Evolutionary conservation across 1,139 yeast species (phyloP).

Genomic region (Wickerhamomyces sp.): DNA sequence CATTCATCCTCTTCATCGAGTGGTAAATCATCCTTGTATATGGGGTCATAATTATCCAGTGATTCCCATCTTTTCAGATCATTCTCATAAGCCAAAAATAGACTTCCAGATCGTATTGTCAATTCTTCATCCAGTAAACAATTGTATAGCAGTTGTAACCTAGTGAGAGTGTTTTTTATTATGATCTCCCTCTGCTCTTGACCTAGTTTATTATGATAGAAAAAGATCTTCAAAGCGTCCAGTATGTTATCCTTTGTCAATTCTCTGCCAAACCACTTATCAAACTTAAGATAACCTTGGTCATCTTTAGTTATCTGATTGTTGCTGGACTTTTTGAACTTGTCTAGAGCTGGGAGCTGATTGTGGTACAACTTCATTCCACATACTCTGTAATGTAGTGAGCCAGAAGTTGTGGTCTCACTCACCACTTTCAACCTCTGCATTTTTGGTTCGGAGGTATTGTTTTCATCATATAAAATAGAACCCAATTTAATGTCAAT

Average conservation of each 20-base stretch:
- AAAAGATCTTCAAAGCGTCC: constrained; percentile 49
- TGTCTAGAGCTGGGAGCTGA: constrained; percentile 9
- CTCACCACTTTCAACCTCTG: constrained; percentile 61
- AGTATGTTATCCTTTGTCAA: constrained; percentile 40
- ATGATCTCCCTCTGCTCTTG: constrained; percentile 29
- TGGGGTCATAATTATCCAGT: constrained; percentile 33
- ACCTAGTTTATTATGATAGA: constrained; percentile 34
- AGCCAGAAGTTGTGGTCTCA: constrained; percentile 71
- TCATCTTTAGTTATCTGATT: constrained; percentile 22
- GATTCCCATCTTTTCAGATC: constrained; percentile 47
- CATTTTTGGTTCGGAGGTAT: constrained; percentile 53
- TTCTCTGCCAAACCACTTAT: constrained; percentile 68
- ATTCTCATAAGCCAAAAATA: constrained; percentile 71
- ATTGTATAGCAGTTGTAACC: constrained; percentile 62
- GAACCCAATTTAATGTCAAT: constrained; percentile 83
- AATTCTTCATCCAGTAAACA: constrained; percentile 59
- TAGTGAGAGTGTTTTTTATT: constrained; percentile 41
- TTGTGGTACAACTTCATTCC: constrained; percentile 67
- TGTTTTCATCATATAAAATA: constrained; percentile 53
- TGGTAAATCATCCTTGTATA: constrained; percentile 33
- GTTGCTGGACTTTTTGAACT: constrained; percentile 14
- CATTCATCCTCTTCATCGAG: constrained; percentile 26
- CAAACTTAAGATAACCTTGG: constrained; percentile 43
- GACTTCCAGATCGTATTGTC: constrained; percentile 68
- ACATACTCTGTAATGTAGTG: constrained; percentile 69